A percentile compares a stretch with the other conserved stretches of the same genome.
phyloP scores from a whole-genome alignment of 768 basidiomycete species.

The Suillus variegatus region DNA sequence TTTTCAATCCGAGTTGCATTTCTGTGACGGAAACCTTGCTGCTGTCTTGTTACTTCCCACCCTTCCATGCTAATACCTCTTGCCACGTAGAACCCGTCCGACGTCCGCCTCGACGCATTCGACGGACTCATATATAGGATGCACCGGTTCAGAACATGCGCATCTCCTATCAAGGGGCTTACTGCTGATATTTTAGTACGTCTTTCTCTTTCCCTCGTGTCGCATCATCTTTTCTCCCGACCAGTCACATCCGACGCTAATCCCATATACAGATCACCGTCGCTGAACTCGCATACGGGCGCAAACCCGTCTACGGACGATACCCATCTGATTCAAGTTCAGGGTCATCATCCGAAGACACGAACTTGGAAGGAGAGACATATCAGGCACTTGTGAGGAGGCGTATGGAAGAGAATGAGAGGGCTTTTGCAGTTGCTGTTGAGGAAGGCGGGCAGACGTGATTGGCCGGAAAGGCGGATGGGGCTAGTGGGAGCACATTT shows the following conservation, averaged over 20 bases:
- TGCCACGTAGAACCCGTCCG: conserved; percentile 54
- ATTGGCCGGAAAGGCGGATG: not conserved
- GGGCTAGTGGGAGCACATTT: not conserved
- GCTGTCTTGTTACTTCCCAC: not conserved
- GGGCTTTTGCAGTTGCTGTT: not conserved
- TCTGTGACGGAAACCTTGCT: not conserved
- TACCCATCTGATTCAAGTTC: conserved; percentile 42
- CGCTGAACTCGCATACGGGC: conserved; percentile 66
- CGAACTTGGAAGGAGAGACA: conserved; percentile 22
- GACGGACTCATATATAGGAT: conserved; percentile 65
- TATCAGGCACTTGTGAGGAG: conserved; percentile 17
- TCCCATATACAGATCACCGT: conserved; percentile 32
- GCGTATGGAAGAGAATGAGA: conserved; percentile 1
- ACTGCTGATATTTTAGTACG: conserved; percentile 82
- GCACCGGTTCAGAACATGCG: conserved; percentile 79
- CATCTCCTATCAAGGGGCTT: conserved; percentile 82
- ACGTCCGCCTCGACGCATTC: conserved; percentile 48
- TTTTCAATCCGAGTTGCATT: conserved; percentile 3
- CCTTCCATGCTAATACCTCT: not conserved
- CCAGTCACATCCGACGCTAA: conserved; percentile 39
- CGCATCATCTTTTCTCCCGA: not conserved
- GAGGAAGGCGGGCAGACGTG: not conserved
- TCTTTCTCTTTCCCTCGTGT: not conserved
- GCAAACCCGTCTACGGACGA: conserved; percentile 50
- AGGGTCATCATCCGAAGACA: not conserved